Conservation (phyloP, 2,329 filamentous ascomycete genomes). For the Meredithiella fracta region DNA sequence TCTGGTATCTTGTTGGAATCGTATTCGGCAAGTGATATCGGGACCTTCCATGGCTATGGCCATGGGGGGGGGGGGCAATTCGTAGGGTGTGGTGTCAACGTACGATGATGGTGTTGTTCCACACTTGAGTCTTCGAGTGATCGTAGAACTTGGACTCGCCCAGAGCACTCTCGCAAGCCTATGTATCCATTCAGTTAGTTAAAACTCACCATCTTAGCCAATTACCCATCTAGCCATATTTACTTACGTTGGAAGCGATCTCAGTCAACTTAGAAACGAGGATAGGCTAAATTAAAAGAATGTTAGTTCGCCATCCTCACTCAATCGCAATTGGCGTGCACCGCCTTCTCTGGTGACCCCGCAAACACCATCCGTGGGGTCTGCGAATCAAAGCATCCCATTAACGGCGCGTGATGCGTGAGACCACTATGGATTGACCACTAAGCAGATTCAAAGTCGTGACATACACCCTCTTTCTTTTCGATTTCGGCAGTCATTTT, state of each 20-base stretch:
- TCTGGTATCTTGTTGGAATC: no score
- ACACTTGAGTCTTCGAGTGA: constrained; percentile 65
- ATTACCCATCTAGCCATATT: no score
- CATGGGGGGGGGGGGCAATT: not conserved
- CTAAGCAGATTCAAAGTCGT: not conserved
- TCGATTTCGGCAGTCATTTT: constrained; percentile 4
- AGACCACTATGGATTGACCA: not conserved
- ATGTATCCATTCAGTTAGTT: not conserved
- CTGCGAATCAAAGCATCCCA: no score
- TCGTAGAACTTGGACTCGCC: constrained; percentile 65
- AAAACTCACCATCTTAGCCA: not conserved
- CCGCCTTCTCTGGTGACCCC: not conserved
- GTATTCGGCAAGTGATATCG: no score
- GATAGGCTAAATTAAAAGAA: constrained; percentile 42
- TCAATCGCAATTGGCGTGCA: not conserved
- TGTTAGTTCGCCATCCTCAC: constrained; percentile 1
- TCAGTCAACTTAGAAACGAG: constrained; percentile 63
- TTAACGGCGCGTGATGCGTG: not conserved
- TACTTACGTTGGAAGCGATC: constrained; percentile 65
- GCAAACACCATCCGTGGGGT: not conserved
- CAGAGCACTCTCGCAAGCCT: constrained; percentile 75
- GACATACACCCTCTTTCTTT: constrained; percentile 10
- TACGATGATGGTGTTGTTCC: constrained; percentile 92
- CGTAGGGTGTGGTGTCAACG: constrained; percentile 20
- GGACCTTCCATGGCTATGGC: not conserved